Evolutionary conservation across 148 eudicot genomes (phyloP).

Genomic region (Rhododendron kiyosumense): DNA sequence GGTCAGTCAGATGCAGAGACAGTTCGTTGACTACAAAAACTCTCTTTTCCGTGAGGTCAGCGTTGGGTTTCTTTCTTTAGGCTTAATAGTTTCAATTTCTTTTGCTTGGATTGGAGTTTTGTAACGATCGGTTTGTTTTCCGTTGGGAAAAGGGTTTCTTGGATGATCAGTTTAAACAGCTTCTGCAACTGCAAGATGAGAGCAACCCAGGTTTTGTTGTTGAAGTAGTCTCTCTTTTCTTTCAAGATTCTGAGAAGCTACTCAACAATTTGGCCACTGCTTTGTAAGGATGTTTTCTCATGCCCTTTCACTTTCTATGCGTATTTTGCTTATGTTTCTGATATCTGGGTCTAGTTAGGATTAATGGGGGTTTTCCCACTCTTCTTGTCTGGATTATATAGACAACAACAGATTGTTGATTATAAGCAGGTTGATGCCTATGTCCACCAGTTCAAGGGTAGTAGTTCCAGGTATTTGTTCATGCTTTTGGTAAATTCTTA

Average conservation of each 20-base stretch:
- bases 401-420: conserved; percentile 61
- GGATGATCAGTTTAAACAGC: conserved; percentile 67
- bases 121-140: background rate
- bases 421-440: conserved; percentile 62
- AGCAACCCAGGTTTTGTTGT: conserved; percentile 74
- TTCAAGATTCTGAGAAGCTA: conserved; percentile 67
- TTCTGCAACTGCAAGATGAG: conserved; percentile 71
- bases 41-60: conserved; percentile 34
- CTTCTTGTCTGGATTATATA: conserved; percentile 5
- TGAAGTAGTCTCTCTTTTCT: conserved; percentile 71
- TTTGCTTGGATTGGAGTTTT: background rate
- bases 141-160: conserved; percentile 40
- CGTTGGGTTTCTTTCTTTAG: conserved; percentile 4
- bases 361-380: background rate
- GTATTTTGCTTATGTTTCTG: background rate
- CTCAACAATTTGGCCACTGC: conserved; percentile 44
- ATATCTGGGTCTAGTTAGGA: background rate
- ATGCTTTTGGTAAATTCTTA: background rate
- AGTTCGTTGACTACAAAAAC: conserved; percentile 25
- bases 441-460: conserved; percentile 86
- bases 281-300: conserved; percentile 31
- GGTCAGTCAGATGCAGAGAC: conserved; percentile 29
- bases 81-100: background rate
- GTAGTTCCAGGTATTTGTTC: conserved; percentile 67
- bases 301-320: background rate